Percentiles rank a stretch among this genome's conserved stretches.
Evolutionary conservation across 2,329 filamentous ascomycete genomes (phyloP).

Genomic region (Fusarium domesticum): DNA sequence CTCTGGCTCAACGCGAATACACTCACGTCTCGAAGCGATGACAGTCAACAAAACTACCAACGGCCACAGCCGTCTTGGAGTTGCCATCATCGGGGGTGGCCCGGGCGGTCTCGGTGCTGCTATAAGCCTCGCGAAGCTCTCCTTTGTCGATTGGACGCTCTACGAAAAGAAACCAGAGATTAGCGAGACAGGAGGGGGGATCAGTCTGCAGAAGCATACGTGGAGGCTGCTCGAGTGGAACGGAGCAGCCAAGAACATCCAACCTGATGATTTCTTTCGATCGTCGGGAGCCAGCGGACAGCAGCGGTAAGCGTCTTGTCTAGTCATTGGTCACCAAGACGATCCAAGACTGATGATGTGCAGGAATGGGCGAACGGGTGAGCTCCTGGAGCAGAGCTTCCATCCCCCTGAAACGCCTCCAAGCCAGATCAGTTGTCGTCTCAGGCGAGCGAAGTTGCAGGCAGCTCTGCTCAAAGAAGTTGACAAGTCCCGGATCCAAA

Average conservation of each 20-base stretch:
- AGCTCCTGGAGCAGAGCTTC: constrained; percentile 23
- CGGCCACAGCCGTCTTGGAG: constrained; percentile 13
- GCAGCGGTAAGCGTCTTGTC: constrained; percentile 18
- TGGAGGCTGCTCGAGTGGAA: constrained; percentile 36
- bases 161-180: constrained; percentile 38
- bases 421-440: constrained; percentile 29
- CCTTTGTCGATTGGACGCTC: constrained; percentile 33
- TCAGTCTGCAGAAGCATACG: constrained; percentile 35
- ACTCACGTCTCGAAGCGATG: constrained; percentile 6
- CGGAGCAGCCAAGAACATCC: constrained; percentile 32
- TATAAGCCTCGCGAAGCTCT: constrained; percentile 30
- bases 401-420: constrained; percentile 24
- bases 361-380: constrained; percentile 34
- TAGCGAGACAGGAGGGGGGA: constrained; percentile 38
- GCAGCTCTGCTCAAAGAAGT: constrained; percentile 47
- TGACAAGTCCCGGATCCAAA: constrained; percentile 40
- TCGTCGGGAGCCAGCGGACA: constrained; percentile 27
- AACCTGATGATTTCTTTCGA: constrained; percentile 32
- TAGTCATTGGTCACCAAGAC: fast-evolving
- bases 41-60: constrained; percentile 18
- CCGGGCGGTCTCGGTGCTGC: constrained; percentile 32
- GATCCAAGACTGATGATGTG: background rate
- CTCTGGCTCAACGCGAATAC: no score
- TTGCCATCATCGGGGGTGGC: constrained; percentile 30
- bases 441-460: constrained; percentile 42